A percentile compares a stretch with the other conserved stretches of the same genome.
These are phyloP conservation scores for Septoria petroselini DNA, from an alignment of 2,329 filamentous ascomycete species.

Conservation along the genomic window DNA sequence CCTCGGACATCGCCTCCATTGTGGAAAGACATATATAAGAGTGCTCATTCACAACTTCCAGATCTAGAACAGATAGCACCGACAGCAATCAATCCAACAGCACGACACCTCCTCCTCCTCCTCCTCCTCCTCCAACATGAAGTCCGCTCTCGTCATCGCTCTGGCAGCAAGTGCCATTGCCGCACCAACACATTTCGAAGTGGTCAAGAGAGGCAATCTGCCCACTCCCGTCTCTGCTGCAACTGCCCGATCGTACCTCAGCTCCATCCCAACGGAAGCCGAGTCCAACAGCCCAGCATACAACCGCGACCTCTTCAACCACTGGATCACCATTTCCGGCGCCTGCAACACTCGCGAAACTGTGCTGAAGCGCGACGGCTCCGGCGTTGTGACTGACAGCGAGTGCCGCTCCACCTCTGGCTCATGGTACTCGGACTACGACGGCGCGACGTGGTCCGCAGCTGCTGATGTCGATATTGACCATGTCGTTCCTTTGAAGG, in stretches of 20 bases:
- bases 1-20: conserved; percentile 10
- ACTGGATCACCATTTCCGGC: conserved; percentile 65
- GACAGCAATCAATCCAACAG: not conserved
- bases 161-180: conserved; percentile 28
- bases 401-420: conserved; percentile 65
- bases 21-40: not conserved
- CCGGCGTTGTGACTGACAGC: conserved; percentile 55
- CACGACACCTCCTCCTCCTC: not conserved
- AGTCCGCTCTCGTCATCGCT: conserved; percentile 22
- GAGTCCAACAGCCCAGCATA: conserved; percentile 49
- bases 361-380: conserved; percentile 74
- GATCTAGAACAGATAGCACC: not conserved
- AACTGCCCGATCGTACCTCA: conserved; percentile 33
- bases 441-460: conserved; percentile 66
- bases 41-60: not conserved
- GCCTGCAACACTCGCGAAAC: conserved; percentile 62
- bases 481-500: conserved; percentile 71
- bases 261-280: conserved; percentile 28
- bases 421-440: conserved; percentile 69
- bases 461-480: conserved; percentile 76
- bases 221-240: conserved; percentile 32
- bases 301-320: conserved; percentile 65
- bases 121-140: conserved; percentile 20
- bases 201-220: conserved; percentile 31
- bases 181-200: conserved; percentile 24